These are phyloP conservation scores for Ophiobolus disseminans DNA, from an alignment of 2,329 filamentous ascomycete genomes.

Conservation along the genomic window DNA sequence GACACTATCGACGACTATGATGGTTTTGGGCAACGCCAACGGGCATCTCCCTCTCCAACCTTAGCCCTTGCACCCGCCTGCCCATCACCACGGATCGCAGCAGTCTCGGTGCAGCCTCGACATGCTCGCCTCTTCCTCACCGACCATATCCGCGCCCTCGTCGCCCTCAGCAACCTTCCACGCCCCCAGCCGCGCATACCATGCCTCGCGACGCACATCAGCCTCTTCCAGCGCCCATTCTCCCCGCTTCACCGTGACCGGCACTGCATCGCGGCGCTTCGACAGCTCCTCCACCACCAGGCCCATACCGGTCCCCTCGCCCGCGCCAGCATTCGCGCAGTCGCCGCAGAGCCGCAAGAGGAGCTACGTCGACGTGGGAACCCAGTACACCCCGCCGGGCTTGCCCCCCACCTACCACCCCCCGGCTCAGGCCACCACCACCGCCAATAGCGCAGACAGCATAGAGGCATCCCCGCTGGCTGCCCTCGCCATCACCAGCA, in stretches of 20 bases:
- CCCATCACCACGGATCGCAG: neutral
- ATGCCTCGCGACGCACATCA: constrained; percentile 44
- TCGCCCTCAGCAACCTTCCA: constrained; percentile 47
- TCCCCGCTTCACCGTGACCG: constrained; percentile 44
- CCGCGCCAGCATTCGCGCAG: constrained; percentile 25
- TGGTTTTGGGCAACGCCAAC: constrained; percentile 17
- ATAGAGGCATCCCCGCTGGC: constrained; percentile 14
- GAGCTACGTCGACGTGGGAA: constrained; percentile 58
- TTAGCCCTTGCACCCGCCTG: constrained; percentile 4
- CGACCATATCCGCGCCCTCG: constrained; percentile 46
- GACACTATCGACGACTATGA: constrained; percentile 24
- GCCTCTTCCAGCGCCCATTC: constrained; percentile 38
- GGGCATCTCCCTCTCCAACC: constrained; percentile 16
- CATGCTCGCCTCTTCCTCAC: constrained; percentile 48
- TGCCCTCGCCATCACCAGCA: constrained; percentile 27
- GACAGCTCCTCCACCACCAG: constrained; percentile 35
- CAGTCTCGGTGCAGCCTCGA: constrained; percentile 12
- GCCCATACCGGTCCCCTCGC: constrained; percentile 32
- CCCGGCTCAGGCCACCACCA: constrained; percentile 5
- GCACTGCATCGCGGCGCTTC: constrained; percentile 33
- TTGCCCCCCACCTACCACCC: constrained; percentile 53
- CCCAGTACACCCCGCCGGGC: constrained; percentile 62
- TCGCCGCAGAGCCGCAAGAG: constrained; percentile 41
- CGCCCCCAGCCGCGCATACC: constrained; percentile 37
- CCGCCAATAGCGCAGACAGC: neutral